These are phyloP conservation scores for Dryas octopetala DNA, from an alignment of 306 rosid species.

Conservation along the genomic window DNA sequence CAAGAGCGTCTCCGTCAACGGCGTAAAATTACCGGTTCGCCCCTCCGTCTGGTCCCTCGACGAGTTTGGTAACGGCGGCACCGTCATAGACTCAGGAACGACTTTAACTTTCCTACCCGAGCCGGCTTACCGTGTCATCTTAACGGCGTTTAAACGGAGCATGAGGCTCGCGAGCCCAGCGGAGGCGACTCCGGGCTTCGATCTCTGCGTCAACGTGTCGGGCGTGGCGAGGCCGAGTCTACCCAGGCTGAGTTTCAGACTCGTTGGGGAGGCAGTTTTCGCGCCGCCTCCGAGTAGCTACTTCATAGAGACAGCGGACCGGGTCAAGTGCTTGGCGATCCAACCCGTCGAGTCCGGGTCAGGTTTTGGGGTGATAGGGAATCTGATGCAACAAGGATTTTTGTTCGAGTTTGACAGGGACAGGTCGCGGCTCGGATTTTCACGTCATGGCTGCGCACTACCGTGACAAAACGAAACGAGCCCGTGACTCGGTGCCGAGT, in stretches of 20 bases:
- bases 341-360: slow-evolving; percentile 49
- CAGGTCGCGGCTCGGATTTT: slow-evolving; percentile 61
- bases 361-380: slow-evolving; percentile 74
- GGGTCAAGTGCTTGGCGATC: slow-evolving; percentile 60
- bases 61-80: slow-evolving; percentile 63
- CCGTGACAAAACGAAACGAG: slow-evolving; percentile 12
- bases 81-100: slow-evolving; percentile 76
- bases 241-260: slow-evolving; percentile 52
- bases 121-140: slow-evolving; percentile 47
- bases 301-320: slow-evolving; percentile 52
- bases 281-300: slow-evolving; percentile 69
- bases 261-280: slow-evolving; percentile 41
- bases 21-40: slow-evolving; percentile 39
- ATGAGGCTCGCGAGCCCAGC: slow-evolving; percentile 23
- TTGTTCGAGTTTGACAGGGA: slow-evolving; percentile 69
- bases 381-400: slow-evolving; percentile 83
- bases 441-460: slow-evolving; percentile 71
- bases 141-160: slow-evolving; percentile 44
- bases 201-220: slow-evolving; percentile 63
- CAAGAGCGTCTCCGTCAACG: slow-evolving; percentile 39
- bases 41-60: slow-evolving; percentile 58
- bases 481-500: slow-evolving; percentile 22
- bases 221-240: slow-evolving; percentile 33
- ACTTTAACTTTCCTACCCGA: slow-evolving; percentile 52
- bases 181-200: slow-evolving; percentile 42